A percentile compares a stretch with the other conserved stretches of the same genome.
Conservation (phyloP, 805 yeast species). For the Yamadazyma nakazawae region DNA sequence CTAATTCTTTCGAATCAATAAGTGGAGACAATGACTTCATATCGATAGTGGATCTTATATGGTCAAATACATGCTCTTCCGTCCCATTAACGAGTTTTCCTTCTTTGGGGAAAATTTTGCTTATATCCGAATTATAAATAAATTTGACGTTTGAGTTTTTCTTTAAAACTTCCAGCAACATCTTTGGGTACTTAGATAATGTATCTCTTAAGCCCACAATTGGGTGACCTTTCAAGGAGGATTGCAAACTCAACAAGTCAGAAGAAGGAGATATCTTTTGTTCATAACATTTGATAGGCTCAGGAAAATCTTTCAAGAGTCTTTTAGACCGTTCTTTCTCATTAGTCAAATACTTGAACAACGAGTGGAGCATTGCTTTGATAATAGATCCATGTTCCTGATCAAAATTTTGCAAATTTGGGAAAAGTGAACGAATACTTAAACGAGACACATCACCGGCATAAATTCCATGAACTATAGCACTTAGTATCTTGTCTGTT, state of each 20-base stretch:
- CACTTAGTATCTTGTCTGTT: slow-evolving; percentile 65
- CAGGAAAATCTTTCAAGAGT: slow-evolving; percentile 7
- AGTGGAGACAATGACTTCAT: slow-evolving; percentile 38
- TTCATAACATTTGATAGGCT: slow-evolving; percentile 35
- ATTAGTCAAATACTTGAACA: slow-evolving; percentile 17
- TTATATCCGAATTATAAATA: slow-evolving; percentile 24
- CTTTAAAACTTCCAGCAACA: slow-evolving; percentile 37
- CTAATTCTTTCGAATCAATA: slow-evolving; percentile 11
- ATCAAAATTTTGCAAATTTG: slow-evolving; percentile 56
- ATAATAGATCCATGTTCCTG: slow-evolving; percentile 55
- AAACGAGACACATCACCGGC: slow-evolving; percentile 66
- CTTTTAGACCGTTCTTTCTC: not conserved
- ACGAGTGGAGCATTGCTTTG: slow-evolving; percentile 39
- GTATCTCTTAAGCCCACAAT: slow-evolving; percentile 60
- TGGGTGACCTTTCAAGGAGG: slow-evolving; percentile 50
- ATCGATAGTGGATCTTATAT: slow-evolving; percentile 58
- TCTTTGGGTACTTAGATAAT: slow-evolving; percentile 48
- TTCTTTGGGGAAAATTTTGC: slow-evolving; percentile 17
- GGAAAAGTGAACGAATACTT: slow-evolving; percentile 62
- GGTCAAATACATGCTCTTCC: slow-evolving; percentile 40
- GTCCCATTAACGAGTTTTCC: slow-evolving; percentile 15
- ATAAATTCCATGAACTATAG: slow-evolving; percentile 83
- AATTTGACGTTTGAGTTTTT: slow-evolving; percentile 41
- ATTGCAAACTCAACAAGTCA: slow-evolving; percentile 34
- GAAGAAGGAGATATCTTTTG: slow-evolving; percentile 36